Base-by-base conservation (phyloP, 2,329 filamentous ascomycete species). In the Paraphoma sp. region DNA sequence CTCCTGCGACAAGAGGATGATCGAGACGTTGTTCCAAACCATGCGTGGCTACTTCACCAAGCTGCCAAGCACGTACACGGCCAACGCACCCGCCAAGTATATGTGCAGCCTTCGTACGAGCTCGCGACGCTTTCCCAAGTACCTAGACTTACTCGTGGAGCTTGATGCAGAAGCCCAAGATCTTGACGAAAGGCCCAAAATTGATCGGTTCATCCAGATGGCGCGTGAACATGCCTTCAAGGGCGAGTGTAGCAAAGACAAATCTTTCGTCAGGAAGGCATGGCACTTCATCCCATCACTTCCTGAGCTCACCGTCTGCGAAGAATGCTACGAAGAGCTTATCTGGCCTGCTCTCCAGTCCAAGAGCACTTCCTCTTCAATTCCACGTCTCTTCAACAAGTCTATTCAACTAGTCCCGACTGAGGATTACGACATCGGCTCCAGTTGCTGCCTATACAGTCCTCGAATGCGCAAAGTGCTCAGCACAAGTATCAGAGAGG, bases 231-330 rank as follows among this genome's bases (percentile, higher is more conserved):
- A 75, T 38, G 70, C 75, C 1, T 76, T 72, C 63, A 75, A 73
- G 48, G 56, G 59, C 29, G 86, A 92, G 70, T 96, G 92, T 70
- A 80, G 81, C 17, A 83, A 86, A 33, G 87, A 90, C 70, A 84
- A 82, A n/a, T 81, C 86, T 4, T 76, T 89, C 2, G 75, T 81
- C n/a, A 83, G 86, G 52, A 84, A 82, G 11, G 80, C 83, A 40
- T 97, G 93, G 93, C 88, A 96, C 74, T 87, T 85, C 53, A 92
- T 96, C 74, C 86, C 90, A 0, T 82, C 85, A 12, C 79, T 96
- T 0, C 91, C 90, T 0, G 86, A 93, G 46, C 87, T 97, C 67
- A 92, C 90, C 0, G 89, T 96, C 4, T 98, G 93, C 76, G 87
- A 90, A 62, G 91, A 94, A 75, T 98, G 93, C 75, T 97, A 90